Conservation (phyloP, 2,329 filamentous ascomycete species). For the Boeremia lycopersici region DNA sequence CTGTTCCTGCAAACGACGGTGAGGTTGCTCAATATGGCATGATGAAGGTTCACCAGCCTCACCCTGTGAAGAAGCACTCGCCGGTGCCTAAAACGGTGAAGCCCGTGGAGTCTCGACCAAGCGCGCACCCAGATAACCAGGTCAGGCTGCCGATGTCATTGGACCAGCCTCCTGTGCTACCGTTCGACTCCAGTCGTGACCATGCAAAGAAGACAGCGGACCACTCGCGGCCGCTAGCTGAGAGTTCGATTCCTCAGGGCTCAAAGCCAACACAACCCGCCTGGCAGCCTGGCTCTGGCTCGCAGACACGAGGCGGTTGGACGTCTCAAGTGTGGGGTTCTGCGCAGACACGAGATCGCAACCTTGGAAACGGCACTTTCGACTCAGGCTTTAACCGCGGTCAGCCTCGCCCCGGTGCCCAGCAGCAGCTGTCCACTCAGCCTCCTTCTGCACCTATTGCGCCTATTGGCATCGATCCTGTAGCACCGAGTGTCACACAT, state of each 20-base stretch:
- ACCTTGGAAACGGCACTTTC: conserved; percentile 80
- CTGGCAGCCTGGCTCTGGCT: conserved; percentile 36
- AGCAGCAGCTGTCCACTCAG: conserved; percentile 35
- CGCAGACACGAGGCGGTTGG: conserved; percentile 36
- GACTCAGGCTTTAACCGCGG: conserved; percentile 64
- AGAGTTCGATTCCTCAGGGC: conserved; percentile 22
- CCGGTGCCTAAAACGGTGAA: conserved; percentile 21
- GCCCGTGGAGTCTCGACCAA: conserved; percentile 28
- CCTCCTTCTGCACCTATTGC: conserved; percentile 30
- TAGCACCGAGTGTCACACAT: conserved; percentile 23
- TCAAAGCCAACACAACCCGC: conserved; percentile 34
- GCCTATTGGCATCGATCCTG: conserved; percentile 30
- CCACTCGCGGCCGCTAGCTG: conserved; percentile 22
- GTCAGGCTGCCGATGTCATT: conserved; percentile 25
- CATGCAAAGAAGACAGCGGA: conserved; percentile 21
- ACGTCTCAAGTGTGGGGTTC: conserved; percentile 73
- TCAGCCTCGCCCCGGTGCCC: conserved; percentile 48
- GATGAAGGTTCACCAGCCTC: conserved; percentile 66
- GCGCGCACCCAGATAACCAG: conserved; percentile 25
- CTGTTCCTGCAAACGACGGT: conserved; percentile 62
- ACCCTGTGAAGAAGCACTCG: conserved; percentile 51
- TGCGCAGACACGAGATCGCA: conserved; percentile 68
- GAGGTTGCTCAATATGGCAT: conserved; percentile 66
- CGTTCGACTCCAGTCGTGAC: conserved; percentile 32
- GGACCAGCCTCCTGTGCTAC: conserved; percentile 22